These are phyloP conservation scores for Dioscorea zingiberensis DNA, from an alignment of 106 monocot genomes.

Conservation along the genomic window DNA sequence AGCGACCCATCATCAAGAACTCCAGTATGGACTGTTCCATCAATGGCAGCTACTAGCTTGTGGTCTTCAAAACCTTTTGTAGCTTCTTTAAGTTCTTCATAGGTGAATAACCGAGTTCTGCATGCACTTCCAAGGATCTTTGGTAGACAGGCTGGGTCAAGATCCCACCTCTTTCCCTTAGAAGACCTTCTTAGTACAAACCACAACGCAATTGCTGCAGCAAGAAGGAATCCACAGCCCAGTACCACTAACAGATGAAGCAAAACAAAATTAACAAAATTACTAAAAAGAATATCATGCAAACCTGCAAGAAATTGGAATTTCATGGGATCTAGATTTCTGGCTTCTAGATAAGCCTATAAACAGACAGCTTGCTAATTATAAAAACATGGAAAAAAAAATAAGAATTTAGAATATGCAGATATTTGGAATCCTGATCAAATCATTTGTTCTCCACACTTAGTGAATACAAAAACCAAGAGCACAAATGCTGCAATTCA, in stretches of 20 bases:
- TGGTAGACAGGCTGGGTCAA: slow-evolving; percentile 39
- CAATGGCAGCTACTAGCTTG: slow-evolving; percentile 25
- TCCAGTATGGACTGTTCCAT: slow-evolving; percentile 46
- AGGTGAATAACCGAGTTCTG: slow-evolving; percentile 44
- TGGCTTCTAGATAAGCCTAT: no score
- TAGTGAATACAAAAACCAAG: no score
- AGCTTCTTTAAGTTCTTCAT: slow-evolving; percentile 78
- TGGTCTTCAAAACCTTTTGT: slow-evolving; percentile 53
- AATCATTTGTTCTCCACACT: no score
- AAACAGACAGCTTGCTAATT: no score
- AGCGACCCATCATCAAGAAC: slow-evolving; percentile 52
- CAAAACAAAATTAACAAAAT: neutral
- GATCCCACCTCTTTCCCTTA: slow-evolving; percentile 24
- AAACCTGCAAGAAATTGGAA: no score
- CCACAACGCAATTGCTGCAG: slow-evolving; percentile 30
- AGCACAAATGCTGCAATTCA: no score
- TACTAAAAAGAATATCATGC: neutral
- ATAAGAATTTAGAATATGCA: no score
- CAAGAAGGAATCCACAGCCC: slow-evolving; percentile 38
- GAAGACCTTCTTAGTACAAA: slow-evolving; percentile 32
- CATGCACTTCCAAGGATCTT: slow-evolving; percentile 39
- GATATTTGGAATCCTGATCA: no score
- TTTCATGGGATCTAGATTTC: no score
- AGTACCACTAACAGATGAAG: slow-evolving; percentile 36
- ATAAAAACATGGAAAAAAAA: no score